Conservation (phyloP, 768 basidiomycete species). For the Calocybe indica region DNA sequence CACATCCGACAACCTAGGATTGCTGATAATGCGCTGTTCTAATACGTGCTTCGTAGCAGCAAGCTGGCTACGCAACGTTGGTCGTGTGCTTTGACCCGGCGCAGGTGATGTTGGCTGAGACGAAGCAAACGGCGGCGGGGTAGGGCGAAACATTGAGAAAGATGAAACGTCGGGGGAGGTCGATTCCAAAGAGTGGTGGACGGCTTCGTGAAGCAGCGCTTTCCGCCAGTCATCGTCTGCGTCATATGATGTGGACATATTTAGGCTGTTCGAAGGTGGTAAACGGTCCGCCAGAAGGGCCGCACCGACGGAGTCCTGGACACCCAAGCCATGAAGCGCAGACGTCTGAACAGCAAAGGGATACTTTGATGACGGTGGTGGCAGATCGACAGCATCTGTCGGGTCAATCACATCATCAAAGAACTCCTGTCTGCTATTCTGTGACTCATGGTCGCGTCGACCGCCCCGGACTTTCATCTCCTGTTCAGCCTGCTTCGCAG, state of each 20-base stretch:
- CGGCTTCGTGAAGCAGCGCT: slow-evolving; percentile 70
- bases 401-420: slow-evolving; percentile 69
- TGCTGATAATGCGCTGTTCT: slow-evolving; percentile 40
- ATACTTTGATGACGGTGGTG: slow-evolving; percentile 60
- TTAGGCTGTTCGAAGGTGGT: slow-evolving; percentile 62
- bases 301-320: slow-evolving; percentile 70
- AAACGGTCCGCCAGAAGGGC: slow-evolving; percentile 69
- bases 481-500: slow-evolving; percentile 71
- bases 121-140: not conserved
- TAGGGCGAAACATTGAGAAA: slow-evolving; percentile 29
- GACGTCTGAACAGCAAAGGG: slow-evolving; percentile 75
- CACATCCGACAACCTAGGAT: slow-evolving; percentile 20
- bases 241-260: slow-evolving; percentile 40
- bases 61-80: slow-evolving; percentile 11
- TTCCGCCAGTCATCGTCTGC: slow-evolving; percentile 71
- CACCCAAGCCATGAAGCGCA: slow-evolving; percentile 64
- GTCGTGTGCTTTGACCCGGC: slow-evolving; percentile 1
- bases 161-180: slow-evolving; percentile 43
- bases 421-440: slow-evolving; percentile 27
- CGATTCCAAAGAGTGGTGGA: slow-evolving; percentile 62
- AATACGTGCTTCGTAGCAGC: slow-evolving; percentile 24
- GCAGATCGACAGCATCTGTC: slow-evolving; percentile 78
- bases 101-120: not conserved
- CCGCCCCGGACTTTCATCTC: slow-evolving; percentile 56
- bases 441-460: slow-evolving; percentile 39